A percentile compares a stretch with the other conserved stretches of the same genome.
phyloP scores from a whole-genome alignment of 2,329 filamentous ascomycete species.

The Furcasterigmium furcatum region DNA sequence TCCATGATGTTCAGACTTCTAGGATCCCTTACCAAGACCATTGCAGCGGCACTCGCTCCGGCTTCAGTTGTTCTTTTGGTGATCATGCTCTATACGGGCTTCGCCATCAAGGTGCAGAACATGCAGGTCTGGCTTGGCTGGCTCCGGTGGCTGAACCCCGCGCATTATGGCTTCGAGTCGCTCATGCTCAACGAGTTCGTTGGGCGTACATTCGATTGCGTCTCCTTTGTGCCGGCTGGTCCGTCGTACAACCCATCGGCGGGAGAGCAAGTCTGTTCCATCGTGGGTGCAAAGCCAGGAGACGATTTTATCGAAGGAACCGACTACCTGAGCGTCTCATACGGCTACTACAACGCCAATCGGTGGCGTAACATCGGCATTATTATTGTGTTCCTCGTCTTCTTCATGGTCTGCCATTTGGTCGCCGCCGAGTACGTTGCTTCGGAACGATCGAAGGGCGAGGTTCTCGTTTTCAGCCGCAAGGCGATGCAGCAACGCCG shows the following conservation, averaged over 20 bases:
- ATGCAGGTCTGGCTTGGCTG: constrained; percentile 74
- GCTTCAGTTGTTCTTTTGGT: too few species aligned
- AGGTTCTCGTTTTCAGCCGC: constrained; percentile 20
- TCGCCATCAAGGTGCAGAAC: constrained; percentile 43
- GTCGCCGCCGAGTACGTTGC: constrained; percentile 6
- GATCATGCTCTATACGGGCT: constrained; percentile 48
- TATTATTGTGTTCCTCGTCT: constrained; percentile 42
- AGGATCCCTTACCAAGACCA: too few species aligned
- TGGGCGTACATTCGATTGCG: constrained; percentile 43
- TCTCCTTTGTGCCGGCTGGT: constrained; percentile 23
- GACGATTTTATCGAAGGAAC: constrained; percentile 5
- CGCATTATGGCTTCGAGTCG: constrained; percentile 71
- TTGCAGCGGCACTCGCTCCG: too few species aligned
- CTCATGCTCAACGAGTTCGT: constrained; percentile 65
- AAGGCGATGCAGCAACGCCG: not conserved
- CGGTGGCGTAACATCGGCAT: constrained; percentile 51
- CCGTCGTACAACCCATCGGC: too few species aligned
- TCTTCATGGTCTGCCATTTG: constrained; percentile 35
- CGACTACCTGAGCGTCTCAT: constrained; percentile 5
- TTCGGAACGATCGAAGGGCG: constrained; percentile 4
- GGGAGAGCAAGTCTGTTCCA: too few species aligned
- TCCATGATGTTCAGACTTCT: constrained; percentile 20
- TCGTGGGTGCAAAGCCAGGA: not conserved
- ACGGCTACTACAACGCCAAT: constrained; percentile 4
- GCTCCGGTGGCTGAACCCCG: constrained; percentile 72